Percentiles rank a stretch among this genome's conserved stretches.
phyloP scores from a whole-genome alignment of 352 stramenopile genomes.

The Phytophthora foliorum region DNA sequence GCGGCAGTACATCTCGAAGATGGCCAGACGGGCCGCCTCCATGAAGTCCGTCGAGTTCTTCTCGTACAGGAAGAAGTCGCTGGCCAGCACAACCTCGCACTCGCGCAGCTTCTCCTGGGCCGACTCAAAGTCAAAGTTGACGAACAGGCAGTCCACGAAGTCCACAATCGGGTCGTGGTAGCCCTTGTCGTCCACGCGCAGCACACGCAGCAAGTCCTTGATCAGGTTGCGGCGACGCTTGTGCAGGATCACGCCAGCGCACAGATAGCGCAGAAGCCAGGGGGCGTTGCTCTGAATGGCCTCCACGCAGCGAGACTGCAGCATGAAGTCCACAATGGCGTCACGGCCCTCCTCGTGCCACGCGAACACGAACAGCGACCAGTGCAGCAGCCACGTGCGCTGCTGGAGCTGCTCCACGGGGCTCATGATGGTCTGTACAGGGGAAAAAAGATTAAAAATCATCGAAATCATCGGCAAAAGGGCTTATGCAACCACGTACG shows the following conservation, averaged over 20 bases:
- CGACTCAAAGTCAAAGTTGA: constrained; percentile 99
- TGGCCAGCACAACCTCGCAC: constrained; percentile 95
- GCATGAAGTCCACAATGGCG: constrained; percentile 98
- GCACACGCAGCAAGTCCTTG: constrained; percentile 96
- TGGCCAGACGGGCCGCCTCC: constrained; percentile 97
- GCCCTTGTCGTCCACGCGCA: constrained; percentile 91
- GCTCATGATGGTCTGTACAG: constrained; percentile 67
- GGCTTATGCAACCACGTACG: constrained; percentile 51
- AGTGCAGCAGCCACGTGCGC: constrained; percentile 98
- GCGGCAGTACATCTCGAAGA: constrained; percentile 99
- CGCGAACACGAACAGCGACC: constrained; percentile 97
- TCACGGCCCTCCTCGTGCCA: constrained; percentile 95
- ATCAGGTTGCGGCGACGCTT: constrained; percentile 95
- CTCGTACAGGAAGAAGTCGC: constrained; percentile 98
- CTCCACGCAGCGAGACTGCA: constrained; percentile 93
- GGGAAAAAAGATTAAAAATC: constrained; percentile 9
- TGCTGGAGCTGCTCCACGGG: constrained; percentile 96
- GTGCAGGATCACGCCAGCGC: constrained; percentile 97
- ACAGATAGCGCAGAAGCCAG: constrained; percentile 98
- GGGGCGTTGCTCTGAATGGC: constrained; percentile 99
- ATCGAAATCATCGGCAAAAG: constrained; percentile 1
- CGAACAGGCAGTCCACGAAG: constrained; percentile 98
- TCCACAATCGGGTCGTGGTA: constrained; percentile 90
- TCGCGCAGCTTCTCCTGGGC: constrained; percentile 94
- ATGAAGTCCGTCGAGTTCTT: constrained; percentile 98